Base-by-base conservation (phyloP, 768 basidiomycete species). In the Hypholoma fasciculare region DNA sequence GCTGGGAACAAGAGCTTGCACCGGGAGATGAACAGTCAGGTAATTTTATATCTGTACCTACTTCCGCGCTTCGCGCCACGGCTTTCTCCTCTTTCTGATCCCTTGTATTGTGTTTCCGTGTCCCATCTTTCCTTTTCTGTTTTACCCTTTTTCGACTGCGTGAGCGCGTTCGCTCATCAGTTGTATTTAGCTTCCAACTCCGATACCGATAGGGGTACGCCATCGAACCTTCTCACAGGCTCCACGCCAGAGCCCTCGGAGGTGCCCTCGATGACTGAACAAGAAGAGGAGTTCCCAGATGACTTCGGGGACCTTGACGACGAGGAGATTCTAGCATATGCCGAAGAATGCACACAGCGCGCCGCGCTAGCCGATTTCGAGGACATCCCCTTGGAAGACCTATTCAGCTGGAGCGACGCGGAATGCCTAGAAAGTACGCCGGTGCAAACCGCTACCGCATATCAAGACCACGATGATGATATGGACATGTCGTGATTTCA, bases 281-380 rank as follows among this genome's bases (percentile, higher is more conserved):
- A 42, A 17, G 17, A 42, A 7, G 16, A 42, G 40, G 40, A 42
- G 6, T 14, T 11, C 54, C 59, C 40, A 54, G 56, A 54, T 7
- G 34, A 13, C 47, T 36, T 52, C 53, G 14, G 43, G 1, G 84
- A 85, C 40, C 65, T 80, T 8, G 81, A 83, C 7, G 80, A 84
- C 50, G 84, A 81, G 59, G 86, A 87, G 60, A 71, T 87, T 1
- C 74, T 78, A 40, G 84, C 78, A 17, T 84, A 87, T 61, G 87
- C 85, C 0, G 82, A 85, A 49, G 83, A 85, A 65, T 77, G 65
- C 57, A 72, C 72, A n/a, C 63, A 66, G 51, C 73, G 74, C 46
- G 70, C 75, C 2, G 73, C 75, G 0, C 34, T 78, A 1, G 77
- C 72, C 1, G 82, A 81, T 17, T 81, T 84, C 58, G 81, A 78